phyloP scores from a whole-genome alignment of 768 basidiomycete species.

The Suillus variegatus region DNA sequence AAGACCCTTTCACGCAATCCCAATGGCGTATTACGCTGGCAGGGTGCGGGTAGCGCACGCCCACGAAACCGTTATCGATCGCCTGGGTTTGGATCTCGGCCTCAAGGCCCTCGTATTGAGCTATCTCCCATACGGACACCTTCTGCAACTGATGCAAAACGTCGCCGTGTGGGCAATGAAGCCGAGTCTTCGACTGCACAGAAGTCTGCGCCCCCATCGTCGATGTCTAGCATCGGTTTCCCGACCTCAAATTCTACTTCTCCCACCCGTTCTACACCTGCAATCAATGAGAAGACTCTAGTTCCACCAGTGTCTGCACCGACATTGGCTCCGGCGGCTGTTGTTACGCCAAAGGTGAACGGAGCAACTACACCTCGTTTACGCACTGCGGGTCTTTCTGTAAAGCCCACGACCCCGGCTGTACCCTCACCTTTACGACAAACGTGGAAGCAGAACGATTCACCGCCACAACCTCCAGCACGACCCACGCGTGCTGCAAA shows the following conservation, averaged over 20 bases:
- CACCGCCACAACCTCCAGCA: constrained; percentile 34
- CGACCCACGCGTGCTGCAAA: constrained; percentile 65
- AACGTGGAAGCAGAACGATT: constrained; percentile 58
- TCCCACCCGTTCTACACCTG: constrained; percentile 32
- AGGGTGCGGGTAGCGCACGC: constrained; percentile 75
- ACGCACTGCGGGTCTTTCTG: constrained; percentile 39
- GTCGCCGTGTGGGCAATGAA: constrained; percentile 59
- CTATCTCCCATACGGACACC: constrained; percentile 38
- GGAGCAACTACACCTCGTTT: constrained; percentile 33
- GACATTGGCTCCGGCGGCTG: constrained; percentile 23
- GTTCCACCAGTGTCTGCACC: constrained; percentile 14
- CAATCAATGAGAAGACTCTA: constrained; percentile 27
- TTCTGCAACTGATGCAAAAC: constrained; percentile 52
- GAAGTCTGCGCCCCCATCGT: constrained; percentile 28
- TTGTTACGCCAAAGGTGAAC: constrained; percentile 30
- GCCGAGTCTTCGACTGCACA: constrained; percentile 37
- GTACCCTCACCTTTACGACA: constrained; percentile 77
- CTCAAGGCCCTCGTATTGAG: constrained; percentile 47
- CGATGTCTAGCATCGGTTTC: constrained; percentile 22
- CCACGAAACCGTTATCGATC: constrained; percentile 70
- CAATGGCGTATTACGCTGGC: constrained; percentile 73
- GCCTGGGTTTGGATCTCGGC: constrained; percentile 66
- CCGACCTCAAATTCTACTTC: constrained; percentile 30
- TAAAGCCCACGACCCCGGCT: constrained; percentile 61
- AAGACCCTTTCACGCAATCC: constrained; percentile 69